Base-by-base conservation (phyloP, 2,329 filamentous ascomycete genomes). In the Epichloe hybrida region DNA sequence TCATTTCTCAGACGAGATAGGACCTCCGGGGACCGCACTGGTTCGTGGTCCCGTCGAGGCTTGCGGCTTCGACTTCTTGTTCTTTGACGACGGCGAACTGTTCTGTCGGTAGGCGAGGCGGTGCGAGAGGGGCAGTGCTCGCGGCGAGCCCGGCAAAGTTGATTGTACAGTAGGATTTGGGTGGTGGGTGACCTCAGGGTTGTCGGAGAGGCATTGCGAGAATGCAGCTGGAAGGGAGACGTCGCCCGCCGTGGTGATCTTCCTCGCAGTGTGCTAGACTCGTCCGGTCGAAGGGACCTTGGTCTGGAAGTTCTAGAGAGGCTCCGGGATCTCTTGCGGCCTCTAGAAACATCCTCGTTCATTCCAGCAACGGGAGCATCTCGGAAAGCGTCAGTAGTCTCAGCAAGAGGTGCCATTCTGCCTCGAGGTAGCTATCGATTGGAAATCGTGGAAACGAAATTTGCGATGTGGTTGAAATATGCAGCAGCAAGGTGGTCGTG, bases 51-150 rank as follows among this genome's bases (percentile, higher is more conserved):
- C 36, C 59, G 48, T 27, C 59, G 62, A 46, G 62, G 58, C 13
- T 63, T 62, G 36, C 67, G 64, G 58, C 67, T 68, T 50, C 64
- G 61, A 58, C 68, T 71, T 49, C 67, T 62, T 12, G 66, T 67
- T 48, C 67, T 59, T 53, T 67, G 65, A n/a, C 65, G 64, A 45
- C 66, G 66, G 21, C 65, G 62, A 41, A 61, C 56, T 31, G 60
- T 59, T 55, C 64, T 60, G n/a, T 61, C 63, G 27, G 63, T 57
- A 3, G 66, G 65, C 5, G 68, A 68, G 2, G 63, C 55, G 17
- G 64, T 64, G 20, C 69, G 62, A 12, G 69, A 71, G 11, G 69
- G 69, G 52, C 69, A 71, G 54, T 73, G 72, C 55, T 71, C 71
- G 20, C 72, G 69, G 40, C 70, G 67, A 36, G 63, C 63, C 34